These are phyloP conservation scores for Hippophae gyantsensis DNA, from an alignment of 306 rosid species.

Conservation along the genomic window DNA sequence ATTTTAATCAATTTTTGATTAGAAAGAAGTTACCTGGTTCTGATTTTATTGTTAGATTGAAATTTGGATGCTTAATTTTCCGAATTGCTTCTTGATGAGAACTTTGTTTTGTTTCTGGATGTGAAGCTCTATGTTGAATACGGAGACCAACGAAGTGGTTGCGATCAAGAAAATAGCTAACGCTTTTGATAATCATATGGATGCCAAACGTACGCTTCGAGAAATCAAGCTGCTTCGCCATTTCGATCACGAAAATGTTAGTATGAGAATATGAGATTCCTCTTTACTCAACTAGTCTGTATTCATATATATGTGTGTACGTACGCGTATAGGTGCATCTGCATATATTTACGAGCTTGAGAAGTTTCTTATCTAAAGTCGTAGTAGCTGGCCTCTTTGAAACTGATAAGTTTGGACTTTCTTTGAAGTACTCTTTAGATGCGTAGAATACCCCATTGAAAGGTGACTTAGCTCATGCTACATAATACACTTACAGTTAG, in stretches of 20 bases:
- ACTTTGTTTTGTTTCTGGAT: conserved; percentile 18
- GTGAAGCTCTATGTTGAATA: conserved; percentile 73
- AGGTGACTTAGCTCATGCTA: too few species aligned
- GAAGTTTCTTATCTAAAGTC: too few species aligned
- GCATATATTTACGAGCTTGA: too few species aligned
- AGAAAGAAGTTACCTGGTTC: background rate
- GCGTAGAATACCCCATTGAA: too few species aligned
- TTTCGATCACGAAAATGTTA: conserved; percentile 90
- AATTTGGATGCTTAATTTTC: background rate
- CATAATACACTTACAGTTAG: too few species aligned
- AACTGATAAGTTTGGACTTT: too few species aligned
- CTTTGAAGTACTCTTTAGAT: too few species aligned
- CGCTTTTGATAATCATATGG: conserved; percentile 91
- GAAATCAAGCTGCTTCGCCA: conserved; percentile 98
- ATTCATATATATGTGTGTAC: background rate
- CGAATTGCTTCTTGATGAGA: conserved; percentile 1
- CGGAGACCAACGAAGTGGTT: conserved; percentile 86
- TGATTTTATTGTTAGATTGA: background rate
- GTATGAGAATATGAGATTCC: background rate
- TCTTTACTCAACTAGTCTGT: background rate
- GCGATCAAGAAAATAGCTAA: conserved; percentile 93
- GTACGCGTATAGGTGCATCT: too few species aligned
- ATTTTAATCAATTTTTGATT: background rate
- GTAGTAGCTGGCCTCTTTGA: too few species aligned
- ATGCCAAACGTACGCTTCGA: conserved; percentile 95